Evolutionary conservation across 129 eudicot species (phyloP), one percentile per base, ranked within the genome.

Genomic region (Centella asiatica): DNA sequence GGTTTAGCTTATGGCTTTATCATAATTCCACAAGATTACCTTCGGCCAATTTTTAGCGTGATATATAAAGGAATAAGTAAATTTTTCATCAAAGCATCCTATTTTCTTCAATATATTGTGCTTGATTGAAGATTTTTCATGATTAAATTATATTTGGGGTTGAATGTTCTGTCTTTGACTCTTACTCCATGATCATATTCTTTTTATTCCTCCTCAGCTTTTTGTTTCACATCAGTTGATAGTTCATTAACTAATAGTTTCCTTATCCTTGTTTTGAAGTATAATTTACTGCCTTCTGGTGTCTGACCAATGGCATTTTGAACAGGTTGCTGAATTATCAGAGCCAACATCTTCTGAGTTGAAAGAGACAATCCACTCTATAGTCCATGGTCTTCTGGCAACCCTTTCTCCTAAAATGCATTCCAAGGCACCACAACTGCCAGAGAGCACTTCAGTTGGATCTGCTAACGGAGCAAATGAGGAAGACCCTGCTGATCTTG

Each of bases 371-470:
- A 87, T 92, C 23, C 81, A 84, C 64, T 92, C 98, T 2, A 84
- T 92, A 33, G 98, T 87, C 33, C 95, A 87, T 78, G 98, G 98
- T 77, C 86, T 92, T 34, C 81, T 92, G 55, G 98, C 98, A 51
- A 92, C 98, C 5, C 82, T 92, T 46, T 92, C 98, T 62, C 98
- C 98, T 3, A 92, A 80, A 64, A 80, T 92, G 95, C 96, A 92
- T 58, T 84, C 98, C n/a, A 84, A 76, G 69, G 84, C 90, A 25
- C 85, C 95, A 19, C 80, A 78, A 58, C 53, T 66, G 27, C 52
- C 83, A 1, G 88, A 86, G 58, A 80, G 54, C 65, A 68, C 82
- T 65, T 69, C 95, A 23, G 49, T 65, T 20, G 95, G 88, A 66
- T 59, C 76, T 46, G 39, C 80, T 24, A 78, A 66, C 67, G 47